These are phyloP conservation scores for Mucor piriformis DNA, from an alignment of 371 early-diverging fungal species.

Conservation along the genomic window DNA sequence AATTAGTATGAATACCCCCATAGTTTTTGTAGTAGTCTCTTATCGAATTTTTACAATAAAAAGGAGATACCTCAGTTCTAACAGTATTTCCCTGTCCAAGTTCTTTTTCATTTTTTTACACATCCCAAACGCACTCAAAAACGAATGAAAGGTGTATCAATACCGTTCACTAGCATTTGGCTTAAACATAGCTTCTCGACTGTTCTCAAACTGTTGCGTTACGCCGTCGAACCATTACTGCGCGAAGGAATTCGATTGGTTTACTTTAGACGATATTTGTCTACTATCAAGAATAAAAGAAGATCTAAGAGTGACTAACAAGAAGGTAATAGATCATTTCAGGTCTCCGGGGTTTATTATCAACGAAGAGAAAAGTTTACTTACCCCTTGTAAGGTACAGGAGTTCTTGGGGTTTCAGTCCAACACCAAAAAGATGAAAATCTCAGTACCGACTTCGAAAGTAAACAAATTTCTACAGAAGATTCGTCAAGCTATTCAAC, in stretches of 20 bases:
- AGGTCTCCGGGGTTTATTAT: slow-evolving; percentile 14
- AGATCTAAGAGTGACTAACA: background rate
- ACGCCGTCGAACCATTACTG: slow-evolving; percentile 9
- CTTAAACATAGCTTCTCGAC: background rate
- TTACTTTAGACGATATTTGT: slow-evolving; percentile 22
- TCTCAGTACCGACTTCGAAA: background rate
- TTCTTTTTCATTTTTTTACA: no score
- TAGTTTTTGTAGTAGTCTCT: no score
- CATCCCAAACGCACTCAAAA: no score
- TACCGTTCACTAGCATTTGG: slow-evolving; percentile 10
- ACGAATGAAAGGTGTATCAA: slow-evolving; percentile 4
- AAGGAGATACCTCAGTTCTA: no score
- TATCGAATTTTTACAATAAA: no score
- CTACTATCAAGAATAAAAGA: background rate
- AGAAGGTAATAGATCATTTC: slow-evolving; percentile 1
- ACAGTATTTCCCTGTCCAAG: no score
- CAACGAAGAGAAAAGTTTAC: slow-evolving; percentile 13
- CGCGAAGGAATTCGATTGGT: slow-evolving; percentile 10
- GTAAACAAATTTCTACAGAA: background rate
- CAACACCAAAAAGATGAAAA: background rate
- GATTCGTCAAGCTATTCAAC: background rate
- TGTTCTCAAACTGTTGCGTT: slow-evolving; percentile 8
- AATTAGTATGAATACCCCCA: no score
- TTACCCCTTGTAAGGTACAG: slow-evolving; percentile 3
- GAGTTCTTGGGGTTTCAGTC: slow-evolving; percentile 9